These are phyloP conservation scores for Scenedesmus sp. DNA, from an alignment of 163 green algal genomes.

Conservation along the genomic window DNA sequence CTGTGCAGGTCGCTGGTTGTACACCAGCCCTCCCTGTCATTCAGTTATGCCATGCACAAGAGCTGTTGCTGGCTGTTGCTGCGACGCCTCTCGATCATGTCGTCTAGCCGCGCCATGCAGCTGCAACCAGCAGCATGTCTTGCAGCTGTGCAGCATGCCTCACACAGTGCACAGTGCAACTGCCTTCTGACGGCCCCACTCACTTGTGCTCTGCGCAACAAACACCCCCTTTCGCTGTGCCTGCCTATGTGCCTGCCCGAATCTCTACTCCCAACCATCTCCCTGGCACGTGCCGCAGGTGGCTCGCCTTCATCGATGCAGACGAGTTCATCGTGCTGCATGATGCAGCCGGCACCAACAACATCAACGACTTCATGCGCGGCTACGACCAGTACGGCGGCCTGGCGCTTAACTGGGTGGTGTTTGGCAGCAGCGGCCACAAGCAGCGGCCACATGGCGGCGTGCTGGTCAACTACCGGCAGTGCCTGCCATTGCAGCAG, in stretches of 20 bases:
- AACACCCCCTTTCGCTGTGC: neutral
- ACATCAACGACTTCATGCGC: slow-evolving; percentile 42
- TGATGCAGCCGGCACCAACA: neutral
- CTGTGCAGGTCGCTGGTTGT: neutral
- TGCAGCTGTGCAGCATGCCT: neutral
- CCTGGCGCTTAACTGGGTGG: slow-evolving; percentile 47
- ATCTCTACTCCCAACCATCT: too few relatives aligned
- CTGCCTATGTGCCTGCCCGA: neutral
- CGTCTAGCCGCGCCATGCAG: neutral
- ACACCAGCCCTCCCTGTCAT: too few relatives aligned
- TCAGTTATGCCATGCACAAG: too few relatives aligned
- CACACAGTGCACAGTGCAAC: neutral
- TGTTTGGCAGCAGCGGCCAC: slow-evolving; percentile 55
- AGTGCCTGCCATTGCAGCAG: slow-evolving; percentile 35
- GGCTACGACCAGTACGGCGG: slow-evolving; percentile 42
- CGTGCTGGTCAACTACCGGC: slow-evolving; percentile 49
- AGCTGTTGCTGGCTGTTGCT: too few relatives aligned
- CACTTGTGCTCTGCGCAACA: too few relatives aligned
- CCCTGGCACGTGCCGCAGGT: neutral
- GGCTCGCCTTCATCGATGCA: slow-evolving; percentile 51
- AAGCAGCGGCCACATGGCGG: slow-evolving; percentile 19
- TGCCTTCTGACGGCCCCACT: neutral
- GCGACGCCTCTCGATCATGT: too few relatives aligned
- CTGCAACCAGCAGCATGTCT: neutral
- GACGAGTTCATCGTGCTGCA: slow-evolving; percentile 53